These are phyloP conservation scores for Trametes sp. DNA, from an alignment of 1,284 basidiomycete species.

Conservation along the genomic window DNA sequence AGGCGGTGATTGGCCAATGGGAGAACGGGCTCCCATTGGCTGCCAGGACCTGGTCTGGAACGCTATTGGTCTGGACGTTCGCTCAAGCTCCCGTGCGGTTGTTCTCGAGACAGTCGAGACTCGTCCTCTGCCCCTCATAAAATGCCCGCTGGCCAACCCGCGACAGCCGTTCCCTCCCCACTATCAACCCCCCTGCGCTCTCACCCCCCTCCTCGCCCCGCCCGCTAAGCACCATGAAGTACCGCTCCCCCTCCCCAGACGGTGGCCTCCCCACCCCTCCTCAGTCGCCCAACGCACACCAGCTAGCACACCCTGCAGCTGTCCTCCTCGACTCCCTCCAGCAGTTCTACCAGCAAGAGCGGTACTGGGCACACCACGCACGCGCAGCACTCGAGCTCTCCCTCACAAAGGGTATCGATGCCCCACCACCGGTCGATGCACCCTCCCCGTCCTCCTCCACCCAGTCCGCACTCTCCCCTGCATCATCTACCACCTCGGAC, in stretches of 20 bases:
- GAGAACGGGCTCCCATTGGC: conserved; percentile 35
- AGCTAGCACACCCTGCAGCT: conserved; percentile 51
- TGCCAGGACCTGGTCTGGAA: conserved; percentile 35
- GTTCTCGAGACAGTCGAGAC: conserved; percentile 42
- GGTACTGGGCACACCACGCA: conserved; percentile 67
- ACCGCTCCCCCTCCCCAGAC: conserved; percentile 38
- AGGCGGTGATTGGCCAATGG: conserved; percentile 35
- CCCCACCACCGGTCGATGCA: conserved; percentile 34
- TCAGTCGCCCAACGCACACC: conserved; percentile 48
- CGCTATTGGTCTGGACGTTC: conserved; percentile 41
- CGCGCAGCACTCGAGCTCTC: conserved; percentile 45
- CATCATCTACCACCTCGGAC: conserved; percentile 30
- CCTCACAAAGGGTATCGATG: conserved; percentile 43
- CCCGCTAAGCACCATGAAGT: conserved; percentile 36
- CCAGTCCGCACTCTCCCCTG: conserved; percentile 26
- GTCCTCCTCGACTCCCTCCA: conserved; percentile 68
- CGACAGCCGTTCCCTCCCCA: conserved; percentile 25
- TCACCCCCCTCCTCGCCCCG: conserved; percentile 19
- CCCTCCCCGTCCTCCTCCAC: conserved; percentile 36
- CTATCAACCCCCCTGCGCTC: conserved; percentile 22
- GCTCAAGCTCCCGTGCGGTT: conserved; percentile 35
- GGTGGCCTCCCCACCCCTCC: conserved; percentile 54
- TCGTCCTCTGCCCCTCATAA: conserved; percentile 35
- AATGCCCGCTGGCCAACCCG: conserved; percentile 35
- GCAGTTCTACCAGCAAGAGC: conserved; percentile 71